A percentile compares a stretch with the other conserved stretches of the same genome.
Conservation (phyloP, 805 yeast species). For the Barnettozyma sp. region DNA sequence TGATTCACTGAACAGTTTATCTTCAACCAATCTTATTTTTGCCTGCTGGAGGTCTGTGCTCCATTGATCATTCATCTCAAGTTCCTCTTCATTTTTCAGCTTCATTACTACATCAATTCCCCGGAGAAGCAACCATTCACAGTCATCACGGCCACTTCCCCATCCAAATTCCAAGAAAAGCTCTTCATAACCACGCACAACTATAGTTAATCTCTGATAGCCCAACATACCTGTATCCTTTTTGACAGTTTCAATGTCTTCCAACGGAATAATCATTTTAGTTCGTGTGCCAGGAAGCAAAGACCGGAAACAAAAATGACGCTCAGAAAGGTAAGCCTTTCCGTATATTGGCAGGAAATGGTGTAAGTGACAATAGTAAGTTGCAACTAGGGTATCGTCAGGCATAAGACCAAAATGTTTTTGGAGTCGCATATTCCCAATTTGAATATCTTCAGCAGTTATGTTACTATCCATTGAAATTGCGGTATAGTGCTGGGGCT, state of each 20-base stretch:
- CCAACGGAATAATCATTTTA: constrained; percentile 73
- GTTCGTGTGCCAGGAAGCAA: constrained; percentile 71
- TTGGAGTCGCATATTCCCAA: constrained; percentile 53
- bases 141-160: constrained; percentile 61
- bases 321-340: constrained; percentile 64
- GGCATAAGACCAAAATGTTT: constrained; percentile 57
- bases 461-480: constrained; percentile 13
- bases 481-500: constrained; percentile 2
- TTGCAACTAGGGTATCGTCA: constrained; percentile 47
- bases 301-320: constrained; percentile 72
- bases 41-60: constrained; percentile 42
- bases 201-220: constrained; percentile 63
- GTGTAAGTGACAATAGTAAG: constrained; percentile 64
- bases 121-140: constrained; percentile 46
- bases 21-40: constrained; percentile 59
- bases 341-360: constrained; percentile 79
- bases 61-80: constrained; percentile 21
- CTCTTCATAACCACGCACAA: constrained; percentile 70
- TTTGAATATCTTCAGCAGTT: constrained; percentile 35
- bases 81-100: too few species aligned
- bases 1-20: constrained; percentile 47
- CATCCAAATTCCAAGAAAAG: constrained; percentile 71
- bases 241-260: constrained; percentile 62
- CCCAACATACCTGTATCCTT: constrained; percentile 65
- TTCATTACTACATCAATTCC: too few species aligned